Evolutionary conservation across 2,329 filamentous ascomycete species (phyloP), one percentile per base, ranked within the genome.

Genomic region (Cytospora leucostoma): DNA sequence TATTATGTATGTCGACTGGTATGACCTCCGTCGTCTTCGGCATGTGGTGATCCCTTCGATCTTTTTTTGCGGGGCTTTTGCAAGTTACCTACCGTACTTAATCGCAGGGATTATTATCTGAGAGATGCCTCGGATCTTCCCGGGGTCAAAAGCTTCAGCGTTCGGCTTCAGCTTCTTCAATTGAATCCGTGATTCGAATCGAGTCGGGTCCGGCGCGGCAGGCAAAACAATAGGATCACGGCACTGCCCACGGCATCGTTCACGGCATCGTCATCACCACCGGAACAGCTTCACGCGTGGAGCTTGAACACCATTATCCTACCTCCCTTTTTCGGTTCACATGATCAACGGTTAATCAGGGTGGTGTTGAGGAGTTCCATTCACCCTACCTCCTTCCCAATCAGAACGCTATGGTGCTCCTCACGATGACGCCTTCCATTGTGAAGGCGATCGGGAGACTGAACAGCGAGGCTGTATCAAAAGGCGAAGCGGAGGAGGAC

Each of bases 341-440:
- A 27, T 27, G 27, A 27, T 27, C 2, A 4, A 27, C 27, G 27
- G 27, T 27, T 27, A 4, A 27, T 4, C 4, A 40, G 19, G 35
- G 47, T 7, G 21, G 34, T 59, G 57, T 33, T 27, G 49, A 53
- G 35, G 35, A 37, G 12, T 37, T 13, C 17, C 11, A 17, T 17
- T 19, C 2, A 7, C 19, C n/a, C 19, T 34, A 15, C 4, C 6
- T 34, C 32, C 40, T 27, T 27, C 27, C 27, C 27, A 27, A 27
- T 27, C 27, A 2, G 27, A 27, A 27, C 61, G 66, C 5, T 3
- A 94, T 94, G 91, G 90, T 93, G 19, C 80, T 90, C 51, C 85
- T 95, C 50, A 91, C 88, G n/a, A 89, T 92, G 81, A 93, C 90
- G 4, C 74, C 84, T 69, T 79, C 84, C 68, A 85, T 91, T 35